phyloP scores from a whole-genome alignment of 208 protist genomes.

The Vickermania spadyakhi region DNA sequence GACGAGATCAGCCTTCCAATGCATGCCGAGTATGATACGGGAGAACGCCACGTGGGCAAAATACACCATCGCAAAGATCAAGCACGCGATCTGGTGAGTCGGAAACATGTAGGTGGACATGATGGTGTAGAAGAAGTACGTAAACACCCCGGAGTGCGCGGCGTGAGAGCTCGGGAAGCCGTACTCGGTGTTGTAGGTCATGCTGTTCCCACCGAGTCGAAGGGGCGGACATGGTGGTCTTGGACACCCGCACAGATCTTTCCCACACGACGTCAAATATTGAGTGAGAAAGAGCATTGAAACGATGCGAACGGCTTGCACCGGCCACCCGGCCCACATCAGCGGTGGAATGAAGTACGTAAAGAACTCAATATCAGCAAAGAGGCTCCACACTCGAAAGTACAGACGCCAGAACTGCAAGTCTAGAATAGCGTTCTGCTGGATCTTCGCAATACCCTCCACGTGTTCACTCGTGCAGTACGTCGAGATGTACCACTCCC shows the following conservation, averaged over 20 bases:
- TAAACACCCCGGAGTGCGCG: slow-evolving; percentile 40
- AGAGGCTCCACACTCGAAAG: slow-evolving; percentile 52
- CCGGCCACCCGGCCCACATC: slow-evolving; percentile 26
- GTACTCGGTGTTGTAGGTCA: slow-evolving; percentile 54
- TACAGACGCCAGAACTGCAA: slow-evolving; percentile 26
- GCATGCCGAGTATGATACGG: slow-evolving; percentile 63
- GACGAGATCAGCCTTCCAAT: slow-evolving; percentile 65
- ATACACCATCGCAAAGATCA: slow-evolving; percentile 24
- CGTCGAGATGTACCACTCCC: slow-evolving; percentile 61
- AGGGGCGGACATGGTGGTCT: slow-evolving; percentile 63
- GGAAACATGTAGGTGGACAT: slow-evolving; percentile 26
- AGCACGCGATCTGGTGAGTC: slow-evolving; percentile 21
- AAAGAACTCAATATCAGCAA: slow-evolving; percentile 69
- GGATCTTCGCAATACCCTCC: slow-evolving; percentile 21
- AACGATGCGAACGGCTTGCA: slow-evolving; percentile 18
- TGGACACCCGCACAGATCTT: slow-evolving; percentile 48
- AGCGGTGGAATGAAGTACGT: slow-evolving; percentile 42
- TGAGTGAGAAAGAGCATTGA: slow-evolving; percentile 52
- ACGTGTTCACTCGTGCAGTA: slow-evolving; percentile 52
- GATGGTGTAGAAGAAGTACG: slow-evolving; percentile 36
- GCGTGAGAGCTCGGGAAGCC: slow-evolving; percentile 67
- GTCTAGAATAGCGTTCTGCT: slow-evolving; percentile 18
- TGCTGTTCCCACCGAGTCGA: slow-evolving; percentile 27
- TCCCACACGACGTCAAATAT: slow-evolving; percentile 49
- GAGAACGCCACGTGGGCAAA: slow-evolving; percentile 44